These are phyloP conservation scores for Cladosporium halotolerans DNA, from an alignment of 2,329 filamentous ascomycete species.

Conservation along the genomic window DNA sequence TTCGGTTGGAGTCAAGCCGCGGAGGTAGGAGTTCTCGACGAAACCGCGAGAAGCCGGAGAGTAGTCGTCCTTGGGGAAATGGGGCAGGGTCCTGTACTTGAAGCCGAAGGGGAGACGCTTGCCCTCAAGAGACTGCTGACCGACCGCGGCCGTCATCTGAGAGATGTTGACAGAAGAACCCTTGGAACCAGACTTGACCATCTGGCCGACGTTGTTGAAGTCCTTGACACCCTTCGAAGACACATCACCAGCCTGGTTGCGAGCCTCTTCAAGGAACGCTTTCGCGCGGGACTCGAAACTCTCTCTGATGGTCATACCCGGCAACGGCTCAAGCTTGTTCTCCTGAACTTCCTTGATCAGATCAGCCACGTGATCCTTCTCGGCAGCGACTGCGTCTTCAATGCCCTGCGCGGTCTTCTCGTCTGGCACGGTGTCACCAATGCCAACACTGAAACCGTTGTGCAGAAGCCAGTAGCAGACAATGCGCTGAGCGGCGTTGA, in stretches of 20 bases:
- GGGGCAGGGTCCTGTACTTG: conserved; percentile 93
- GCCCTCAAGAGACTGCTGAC: conserved; percentile 96
- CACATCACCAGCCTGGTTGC: conserved; percentile 90
- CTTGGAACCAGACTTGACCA: conserved; percentile 95
- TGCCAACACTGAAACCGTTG: conserved; percentile 94
- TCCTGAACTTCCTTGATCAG: conserved; percentile 74
- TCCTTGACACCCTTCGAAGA: conserved; percentile 92
- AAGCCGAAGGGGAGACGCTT: conserved; percentile 99
- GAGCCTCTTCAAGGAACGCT: conserved; percentile 85
- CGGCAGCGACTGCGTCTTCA: conserved; percentile 69
- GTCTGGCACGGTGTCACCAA: conserved; percentile 95
- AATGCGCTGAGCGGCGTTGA: conserved; percentile 90
- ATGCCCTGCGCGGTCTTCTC: conserved; percentile 76
- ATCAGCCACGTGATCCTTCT: conserved; percentile 73
- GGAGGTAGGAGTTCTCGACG: conserved; percentile 96
- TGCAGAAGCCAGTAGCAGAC: conserved; percentile 97
- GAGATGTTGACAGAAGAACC: conserved; percentile 99
- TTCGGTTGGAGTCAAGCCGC: conserved; percentile 88
- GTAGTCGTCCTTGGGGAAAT: conserved; percentile 99
- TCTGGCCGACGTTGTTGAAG: conserved; percentile 91
- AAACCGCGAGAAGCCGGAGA: conserved; percentile 95
- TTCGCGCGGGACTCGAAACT: conserved; percentile 98
- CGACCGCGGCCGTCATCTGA: conserved; percentile 97
- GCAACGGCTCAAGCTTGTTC: conserved; percentile 83
- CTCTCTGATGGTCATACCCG: conserved; percentile 97